Percentiles rank a stretch among this genome's conserved stretches.
Conservation (phyloP, 306 rosid species). For the Erythrophleum fordii region DNA sequence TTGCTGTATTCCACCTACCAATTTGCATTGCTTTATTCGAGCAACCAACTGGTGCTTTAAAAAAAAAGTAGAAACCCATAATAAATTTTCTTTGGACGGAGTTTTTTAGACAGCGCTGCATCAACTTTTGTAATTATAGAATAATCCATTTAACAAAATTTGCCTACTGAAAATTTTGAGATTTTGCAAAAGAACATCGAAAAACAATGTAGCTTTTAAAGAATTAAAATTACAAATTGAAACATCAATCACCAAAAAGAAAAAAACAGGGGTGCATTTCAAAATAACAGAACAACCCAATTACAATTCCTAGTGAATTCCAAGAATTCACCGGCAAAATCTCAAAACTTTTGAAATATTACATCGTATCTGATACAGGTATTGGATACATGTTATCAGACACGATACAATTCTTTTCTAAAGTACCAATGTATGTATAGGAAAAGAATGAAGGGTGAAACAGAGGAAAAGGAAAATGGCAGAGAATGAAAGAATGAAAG, state of each 20-base stretch:
- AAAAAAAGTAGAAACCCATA: background rate
- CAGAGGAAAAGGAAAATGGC: conserved; percentile 29
- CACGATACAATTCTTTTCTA: no score
- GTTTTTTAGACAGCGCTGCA: conserved; percentile 35
- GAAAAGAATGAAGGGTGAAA: background rate
- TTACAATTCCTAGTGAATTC: background rate
- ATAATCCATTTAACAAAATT: conserved; percentile 21
- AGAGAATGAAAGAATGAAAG: conserved; percentile 28
- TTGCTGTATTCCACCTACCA: no score
- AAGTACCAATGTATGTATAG: no score
- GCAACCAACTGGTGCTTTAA: no score
- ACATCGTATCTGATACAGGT: background rate
- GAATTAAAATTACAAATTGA: background rate
- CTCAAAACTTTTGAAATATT: background rate
- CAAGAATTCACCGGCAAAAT: conserved; percentile 2
- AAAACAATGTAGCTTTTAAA: background rate
- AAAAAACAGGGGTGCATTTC: conserved; percentile 25
- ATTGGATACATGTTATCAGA: background rate
- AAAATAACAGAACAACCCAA: conserved; percentile 17
- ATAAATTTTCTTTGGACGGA: conserved; percentile 27
- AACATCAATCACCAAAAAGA: no score
- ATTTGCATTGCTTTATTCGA: no score
- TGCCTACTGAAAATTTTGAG: background rate
- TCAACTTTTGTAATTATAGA: conserved; percentile 43
- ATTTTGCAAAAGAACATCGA: background rate